Conservation (phyloP, 345 rosid genomes). For the Eucalyptus erythrocorys region DNA sequence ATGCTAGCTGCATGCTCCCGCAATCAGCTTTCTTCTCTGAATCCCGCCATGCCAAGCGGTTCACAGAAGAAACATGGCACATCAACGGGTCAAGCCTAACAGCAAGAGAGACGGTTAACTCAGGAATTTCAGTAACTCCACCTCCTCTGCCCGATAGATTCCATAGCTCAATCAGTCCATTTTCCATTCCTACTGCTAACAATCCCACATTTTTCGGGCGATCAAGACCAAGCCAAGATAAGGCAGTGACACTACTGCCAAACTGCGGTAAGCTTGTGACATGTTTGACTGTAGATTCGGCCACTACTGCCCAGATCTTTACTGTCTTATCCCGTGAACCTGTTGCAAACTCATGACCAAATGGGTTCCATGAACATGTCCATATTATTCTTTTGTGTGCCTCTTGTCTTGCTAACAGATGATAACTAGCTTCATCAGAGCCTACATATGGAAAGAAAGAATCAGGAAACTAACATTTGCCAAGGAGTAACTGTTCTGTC, state of each 20-base stretch:
- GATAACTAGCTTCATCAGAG: conserved; percentile 25
- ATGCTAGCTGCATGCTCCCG: conserved; percentile 39
- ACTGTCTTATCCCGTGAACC: conserved; percentile 94
- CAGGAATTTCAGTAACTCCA: conserved; percentile 8
- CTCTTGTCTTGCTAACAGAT: conserved; percentile 61
- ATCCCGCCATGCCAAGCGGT: conserved; percentile 60
- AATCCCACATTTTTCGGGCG: conserved; percentile 32
- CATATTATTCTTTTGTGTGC: conserved; percentile 97
- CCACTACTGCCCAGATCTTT: conserved; percentile 73
- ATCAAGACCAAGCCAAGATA: conserved; percentile 74
- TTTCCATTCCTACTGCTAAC: conserved; percentile 81
- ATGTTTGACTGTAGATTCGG: conserved; percentile 28
- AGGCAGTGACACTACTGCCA: conserved; percentile 71
- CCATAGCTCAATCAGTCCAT: conserved; percentile 70
- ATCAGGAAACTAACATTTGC: neutral
- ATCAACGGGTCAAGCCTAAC: conserved; percentile 35
- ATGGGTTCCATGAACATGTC: conserved; percentile 98
- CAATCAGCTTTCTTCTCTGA: conserved; percentile 13
- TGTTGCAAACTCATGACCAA: conserved; percentile 75
- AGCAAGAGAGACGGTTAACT: conserved; percentile 11
- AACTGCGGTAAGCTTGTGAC: conserved; percentile 48
- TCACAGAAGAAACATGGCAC: conserved; percentile 83
- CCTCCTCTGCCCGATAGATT: conserved; percentile 12
- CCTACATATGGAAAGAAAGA: conserved; percentile 9
- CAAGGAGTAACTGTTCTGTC: neutral